Base-by-base conservation (phyloP, 2,329 filamentous ascomycete species). In the Lojkania enalia region DNA sequence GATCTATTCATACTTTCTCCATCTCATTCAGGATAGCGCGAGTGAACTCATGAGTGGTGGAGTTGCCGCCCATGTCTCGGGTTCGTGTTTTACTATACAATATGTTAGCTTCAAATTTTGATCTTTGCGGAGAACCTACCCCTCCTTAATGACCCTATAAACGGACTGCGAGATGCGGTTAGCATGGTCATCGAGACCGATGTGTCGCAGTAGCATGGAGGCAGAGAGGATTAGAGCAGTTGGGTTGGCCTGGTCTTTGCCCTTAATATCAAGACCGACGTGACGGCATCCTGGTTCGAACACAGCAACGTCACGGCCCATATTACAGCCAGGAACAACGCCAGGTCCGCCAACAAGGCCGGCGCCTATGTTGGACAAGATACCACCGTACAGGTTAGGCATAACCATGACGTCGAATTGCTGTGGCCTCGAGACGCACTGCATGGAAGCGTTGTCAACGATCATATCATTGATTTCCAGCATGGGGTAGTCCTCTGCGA, bases 401-500 rank as follows among this genome's bases (percentile, higher is more conserved):
- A 97, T 97, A 74, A 99, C 94, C 86, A 99, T 89, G 65, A 99
- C 94, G 73, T 99, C 94, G 71, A 99, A 99, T 77, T 99, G 94
- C 78, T 97, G 94, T 52, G 94, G 94, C 59, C 84, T 83, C 60
- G 89, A 91, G 61, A 99, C 94, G 71, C 90, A 95, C 81, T 99
- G 94, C 94, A 99, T 99, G 69, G 89, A 95, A 67, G 94, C 94
- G 76, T 99, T 99, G 79, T 99, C 94, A 75, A 99, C 94, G 74
- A 99, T 99, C 92, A 99, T 96, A 78, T 99, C 94, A 80, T 95
- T 95, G 71, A 86, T 87, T 80, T 96, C 88, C 63, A 99, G 82
- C 53, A 89, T 95, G 49, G 94, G 92, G 79, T 94, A 99, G 74
- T 96, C 90, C 79, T 95, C 88, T 58, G 90, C 88, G 60, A 94